Evolutionary conservation across 2,329 filamentous ascomycete species (phyloP).

Genomic region (Cladosporium sp.): DNA sequence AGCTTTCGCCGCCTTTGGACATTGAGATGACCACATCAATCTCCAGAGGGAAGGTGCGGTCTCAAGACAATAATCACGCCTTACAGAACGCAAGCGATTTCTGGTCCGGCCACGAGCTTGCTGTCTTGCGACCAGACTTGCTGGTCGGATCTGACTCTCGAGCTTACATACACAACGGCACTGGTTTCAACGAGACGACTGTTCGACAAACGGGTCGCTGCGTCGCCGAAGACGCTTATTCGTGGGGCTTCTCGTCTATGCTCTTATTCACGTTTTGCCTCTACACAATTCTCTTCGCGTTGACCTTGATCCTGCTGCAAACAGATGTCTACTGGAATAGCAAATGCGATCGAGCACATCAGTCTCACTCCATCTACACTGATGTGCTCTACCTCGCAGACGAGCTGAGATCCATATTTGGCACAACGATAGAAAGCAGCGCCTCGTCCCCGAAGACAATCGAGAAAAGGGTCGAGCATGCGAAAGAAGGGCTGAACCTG

Average conservation of each 20-base stretch:
- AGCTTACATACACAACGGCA: not conserved
- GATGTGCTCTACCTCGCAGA: not conserved
- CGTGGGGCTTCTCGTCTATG: slow-evolving; percentile 3
- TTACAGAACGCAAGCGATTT: not conserved
- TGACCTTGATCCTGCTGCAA: not conserved
- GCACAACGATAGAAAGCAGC: not conserved
- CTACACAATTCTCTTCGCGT: not conserved
- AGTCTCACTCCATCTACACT: not conserved
- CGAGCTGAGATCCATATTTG: not conserved
- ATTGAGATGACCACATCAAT: too few species aligned
- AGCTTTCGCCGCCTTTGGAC: too few species aligned
- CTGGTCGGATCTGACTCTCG: not conserved
- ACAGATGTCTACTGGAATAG: slow-evolving; percentile 6
- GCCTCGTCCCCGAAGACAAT: not conserved
- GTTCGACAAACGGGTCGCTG: not conserved
- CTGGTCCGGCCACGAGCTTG: not conserved
- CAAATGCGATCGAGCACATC: not conserved
- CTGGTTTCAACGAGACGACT: not conserved
- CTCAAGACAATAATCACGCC: too few species aligned
- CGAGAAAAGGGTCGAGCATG: not conserved
- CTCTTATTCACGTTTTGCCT: not conserved
- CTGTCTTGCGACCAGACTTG: not conserved
- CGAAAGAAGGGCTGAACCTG: not conserved
- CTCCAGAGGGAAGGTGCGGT: too few species aligned
- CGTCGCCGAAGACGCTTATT: not conserved